Percentiles rank a stretch among this genome's conserved stretches.
Evolutionary conservation across 805 yeast genomes (phyloP).

Genomic region (Brettanomyces anomalus): DNA sequence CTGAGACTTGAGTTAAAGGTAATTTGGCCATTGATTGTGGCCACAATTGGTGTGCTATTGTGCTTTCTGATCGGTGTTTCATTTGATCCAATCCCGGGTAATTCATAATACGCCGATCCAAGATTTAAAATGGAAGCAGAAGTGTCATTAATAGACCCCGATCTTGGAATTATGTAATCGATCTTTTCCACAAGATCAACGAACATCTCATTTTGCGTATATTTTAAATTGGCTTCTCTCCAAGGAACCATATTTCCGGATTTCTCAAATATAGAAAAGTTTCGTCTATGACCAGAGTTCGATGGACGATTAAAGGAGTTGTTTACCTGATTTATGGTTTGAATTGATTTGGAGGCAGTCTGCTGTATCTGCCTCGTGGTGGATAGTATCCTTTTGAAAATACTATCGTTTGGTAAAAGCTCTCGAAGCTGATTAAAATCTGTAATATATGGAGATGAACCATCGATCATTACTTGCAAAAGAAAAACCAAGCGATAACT

Average conservation of each 20-base stretch:
- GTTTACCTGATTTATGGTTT: conserved; percentile 17
- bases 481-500: conserved; percentile 63
- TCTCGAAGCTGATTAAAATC: conserved; percentile 66
- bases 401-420: conserved; percentile 55
- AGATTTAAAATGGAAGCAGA: background rate
- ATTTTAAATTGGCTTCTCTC: conserved; percentile 65
- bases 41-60: conserved; percentile 30
- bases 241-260: conserved; percentile 50
- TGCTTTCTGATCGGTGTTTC: background rate
- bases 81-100: conserved; percentile 3
- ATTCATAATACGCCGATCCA: conserved; percentile 4
- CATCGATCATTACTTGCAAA: conserved; percentile 70
- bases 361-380: conserved; percentile 27
- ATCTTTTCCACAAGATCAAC: conserved; percentile 71
- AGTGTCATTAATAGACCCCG: background rate
- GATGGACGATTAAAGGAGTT: conserved; percentile 3
- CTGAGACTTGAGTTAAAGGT: conserved; percentile 61
- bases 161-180: conserved; percentile 41
- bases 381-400: conserved; percentile 43
- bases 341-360: conserved; percentile 22
- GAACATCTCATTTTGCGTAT: conserved; percentile 76
- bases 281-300: conserved; percentile 2
- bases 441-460: conserved; percentile 62
- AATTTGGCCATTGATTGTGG: conserved; percentile 54
- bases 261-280: conserved; percentile 23